Evolutionary conservation across 305 asterid genomes (phyloP).

Genomic region (Euphrasia arctica): DNA sequence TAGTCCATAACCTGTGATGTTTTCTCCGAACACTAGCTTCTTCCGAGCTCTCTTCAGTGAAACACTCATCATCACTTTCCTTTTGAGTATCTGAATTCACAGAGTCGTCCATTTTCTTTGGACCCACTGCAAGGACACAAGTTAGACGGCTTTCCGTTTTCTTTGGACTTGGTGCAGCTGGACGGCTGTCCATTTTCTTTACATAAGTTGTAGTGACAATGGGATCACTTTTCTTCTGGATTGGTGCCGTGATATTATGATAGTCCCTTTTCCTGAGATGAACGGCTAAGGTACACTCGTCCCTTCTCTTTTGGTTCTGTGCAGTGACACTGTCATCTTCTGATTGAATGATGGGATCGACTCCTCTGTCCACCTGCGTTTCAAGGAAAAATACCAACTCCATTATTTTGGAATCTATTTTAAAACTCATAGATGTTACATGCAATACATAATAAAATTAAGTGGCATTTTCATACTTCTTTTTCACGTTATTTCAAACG

Average conservation of each 20-base stretch:
- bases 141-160: too few species aligned
- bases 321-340: conserved; percentile 29
- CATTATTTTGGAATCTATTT: conserved; percentile 11
- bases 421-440: too few species aligned
- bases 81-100: conserved; percentile 14
- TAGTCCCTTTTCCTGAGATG: conserved; percentile 29
- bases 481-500: too few species aligned
- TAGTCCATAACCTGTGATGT: conserved; percentile 79
- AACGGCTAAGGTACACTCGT: conserved; percentile 19
- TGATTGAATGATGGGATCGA: conserved; percentile 19
- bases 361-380: conserved; percentile 36
- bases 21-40: conserved; percentile 60
- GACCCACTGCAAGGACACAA: too few species aligned
- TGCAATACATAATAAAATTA: too few species aligned
- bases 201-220: not conserved
- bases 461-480: too few species aligned
- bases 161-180: too few species aligned
- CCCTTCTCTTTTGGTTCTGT: conserved; percentile 33
- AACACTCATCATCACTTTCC: conserved; percentile 25
- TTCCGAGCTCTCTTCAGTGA: conserved; percentile 35
- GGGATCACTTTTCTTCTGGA: conserved; percentile 29
- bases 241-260: conserved; percentile 16
- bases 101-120: conserved; percentile 22
- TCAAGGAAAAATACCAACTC: conserved; percentile 9
- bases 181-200: not conserved